Evolutionary conservation across 2,329 filamentous ascomycete species (phyloP).

Genomic region (Xylaria sp.): DNA sequence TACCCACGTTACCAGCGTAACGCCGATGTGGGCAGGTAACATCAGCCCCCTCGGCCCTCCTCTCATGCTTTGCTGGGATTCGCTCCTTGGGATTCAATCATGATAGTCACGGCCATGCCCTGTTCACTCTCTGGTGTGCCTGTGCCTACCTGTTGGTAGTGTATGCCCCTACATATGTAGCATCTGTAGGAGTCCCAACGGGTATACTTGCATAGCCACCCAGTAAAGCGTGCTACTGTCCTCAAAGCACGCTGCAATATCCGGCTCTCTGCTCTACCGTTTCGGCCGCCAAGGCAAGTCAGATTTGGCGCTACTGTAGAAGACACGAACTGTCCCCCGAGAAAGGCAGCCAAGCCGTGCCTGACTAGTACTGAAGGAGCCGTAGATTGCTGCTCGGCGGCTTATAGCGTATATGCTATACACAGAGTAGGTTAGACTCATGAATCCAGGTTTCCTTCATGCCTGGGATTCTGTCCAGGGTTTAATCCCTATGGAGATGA

Average conservation of each 20-base stretch:
- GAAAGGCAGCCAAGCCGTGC: constrained; percentile 7
- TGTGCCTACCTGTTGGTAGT: too few relatives aligned
- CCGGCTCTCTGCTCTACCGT: background rate
- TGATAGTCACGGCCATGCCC: constrained; percentile 14
- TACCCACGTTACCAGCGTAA: too few relatives aligned
- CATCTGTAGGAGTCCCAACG: too few relatives aligned
- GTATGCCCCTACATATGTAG: background rate
- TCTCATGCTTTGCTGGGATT: background rate
- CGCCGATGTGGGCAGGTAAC: too few relatives aligned
- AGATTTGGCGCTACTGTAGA: constrained; percentile 1
- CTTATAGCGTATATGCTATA: background rate
- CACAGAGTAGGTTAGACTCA: too few relatives aligned
- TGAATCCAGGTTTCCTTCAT: too few relatives aligned
- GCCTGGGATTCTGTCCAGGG: background rate
- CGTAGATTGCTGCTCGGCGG: background rate
- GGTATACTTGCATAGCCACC: background rate
- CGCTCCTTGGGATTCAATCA: constrained; percentile 15
- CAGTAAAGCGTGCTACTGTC: background rate
- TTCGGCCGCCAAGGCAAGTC: background rate
- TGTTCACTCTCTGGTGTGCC: constrained; percentile 2
- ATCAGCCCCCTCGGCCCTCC: background rate
- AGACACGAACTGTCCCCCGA: background rate
- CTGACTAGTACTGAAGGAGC: constrained; percentile 26
- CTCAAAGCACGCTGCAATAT: background rate
- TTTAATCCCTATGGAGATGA: background rate